A percentile compares a stretch with the other conserved stretches of the same genome.
phyloP scores from a whole-genome alignment of 805 yeast genomes.

The Candida alai region DNA sequence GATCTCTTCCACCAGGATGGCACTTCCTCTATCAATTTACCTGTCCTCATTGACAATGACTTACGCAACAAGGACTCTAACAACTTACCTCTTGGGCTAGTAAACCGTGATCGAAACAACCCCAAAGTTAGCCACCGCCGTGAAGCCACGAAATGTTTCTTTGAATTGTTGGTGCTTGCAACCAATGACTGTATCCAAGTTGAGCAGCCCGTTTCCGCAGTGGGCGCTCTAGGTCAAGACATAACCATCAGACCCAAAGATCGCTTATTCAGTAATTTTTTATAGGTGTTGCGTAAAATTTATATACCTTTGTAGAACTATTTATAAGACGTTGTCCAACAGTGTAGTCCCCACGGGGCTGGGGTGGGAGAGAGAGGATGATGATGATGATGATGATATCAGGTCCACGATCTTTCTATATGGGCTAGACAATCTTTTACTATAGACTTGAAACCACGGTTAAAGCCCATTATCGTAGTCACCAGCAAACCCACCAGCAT shows the following conservation, averaged over 20 bases:
- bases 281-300: too few relatives aligned
- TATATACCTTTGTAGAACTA: slow-evolving; percentile 1
- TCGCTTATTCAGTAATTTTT: slow-evolving; percentile 20
- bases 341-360: too few relatives aligned
- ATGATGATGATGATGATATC: too few relatives aligned
- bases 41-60: slow-evolving; percentile 40
- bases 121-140: slow-evolving; percentile 37
- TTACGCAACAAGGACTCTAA: slow-evolving; percentile 12
- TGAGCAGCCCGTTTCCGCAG: slow-evolving; percentile 47
- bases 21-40: slow-evolving; percentile 23
- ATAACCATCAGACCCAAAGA: slow-evolving; percentile 50
- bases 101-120: slow-evolving; percentile 10
- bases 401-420: too few relatives aligned
- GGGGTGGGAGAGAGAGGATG: too few relatives aligned
- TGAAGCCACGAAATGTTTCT: slow-evolving; percentile 72
- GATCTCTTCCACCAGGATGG: slow-evolving; percentile 17
- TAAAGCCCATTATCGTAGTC: too few relatives aligned
- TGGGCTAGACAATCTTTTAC: too few relatives aligned
- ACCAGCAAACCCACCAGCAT: not conserved
- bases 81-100: slow-evolving; percentile 8
- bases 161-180: slow-evolving; percentile 78
- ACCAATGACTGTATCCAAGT: slow-evolving; percentile 67
- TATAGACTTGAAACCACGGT: too few relatives aligned
- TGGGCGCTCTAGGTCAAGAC: slow-evolving; percentile 57
- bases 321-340: too few relatives aligned